Evolutionary conservation across 192 early-diverging fungal genomes (phyloP).

Genomic region (Coemansia sp.): DNA sequence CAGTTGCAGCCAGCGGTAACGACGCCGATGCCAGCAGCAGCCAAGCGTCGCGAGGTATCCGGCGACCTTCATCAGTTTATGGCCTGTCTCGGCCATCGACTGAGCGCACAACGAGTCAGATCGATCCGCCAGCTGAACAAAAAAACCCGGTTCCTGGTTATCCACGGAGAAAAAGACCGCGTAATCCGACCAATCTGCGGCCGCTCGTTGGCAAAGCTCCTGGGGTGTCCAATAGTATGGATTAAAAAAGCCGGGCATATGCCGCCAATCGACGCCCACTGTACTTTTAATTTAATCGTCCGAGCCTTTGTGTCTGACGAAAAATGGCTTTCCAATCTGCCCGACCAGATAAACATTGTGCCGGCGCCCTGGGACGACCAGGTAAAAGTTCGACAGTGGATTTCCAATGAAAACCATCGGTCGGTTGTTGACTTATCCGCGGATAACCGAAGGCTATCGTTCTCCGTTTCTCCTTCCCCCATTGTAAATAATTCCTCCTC

Average conservation of each 20-base stretch:
- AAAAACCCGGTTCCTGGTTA: constrained; percentile 35
- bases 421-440: constrained; percentile 2
- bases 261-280: constrained; percentile 48
- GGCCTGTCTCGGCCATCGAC: constrained; percentile 45
- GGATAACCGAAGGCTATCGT: not conserved
- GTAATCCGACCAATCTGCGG: constrained; percentile 49
- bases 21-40: not conserved
- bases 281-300: constrained; percentile 44
- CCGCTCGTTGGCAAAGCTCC: constrained; percentile 37
- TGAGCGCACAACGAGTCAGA: constrained; percentile 27
- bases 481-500: not conserved
- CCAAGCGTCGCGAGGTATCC: constrained; percentile 16
- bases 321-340: constrained; percentile 23
- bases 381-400: constrained; percentile 23
- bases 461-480: not conserved
- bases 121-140: constrained; percentile 23
- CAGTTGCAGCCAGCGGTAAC: not conserved
- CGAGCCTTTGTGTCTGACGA: constrained; percentile 36
- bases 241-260: constrained; percentile 44
- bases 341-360: constrained; percentile 19
- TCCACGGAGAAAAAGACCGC: constrained; percentile 50
- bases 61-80: constrained; percentile 53
- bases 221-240: constrained; percentile 39
- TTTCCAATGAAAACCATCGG: not conserved
- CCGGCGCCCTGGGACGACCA: constrained; percentile 39